Conservation (phyloP, 2,329 filamentous ascomycete species). For the Botryosphaeria dothidea region DNA sequence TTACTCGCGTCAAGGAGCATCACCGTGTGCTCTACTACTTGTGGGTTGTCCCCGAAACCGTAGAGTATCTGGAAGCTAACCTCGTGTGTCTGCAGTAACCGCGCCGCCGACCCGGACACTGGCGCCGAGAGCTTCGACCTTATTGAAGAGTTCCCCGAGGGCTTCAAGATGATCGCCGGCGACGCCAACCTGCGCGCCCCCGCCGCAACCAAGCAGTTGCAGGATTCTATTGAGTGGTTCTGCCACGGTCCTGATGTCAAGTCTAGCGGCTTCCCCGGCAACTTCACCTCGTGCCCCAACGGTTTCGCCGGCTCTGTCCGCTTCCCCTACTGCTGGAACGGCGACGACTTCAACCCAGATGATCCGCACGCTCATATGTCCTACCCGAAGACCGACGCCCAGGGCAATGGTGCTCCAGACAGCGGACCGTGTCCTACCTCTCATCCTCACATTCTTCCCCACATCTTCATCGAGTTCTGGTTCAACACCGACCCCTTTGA, state of each 20-base stretch:
- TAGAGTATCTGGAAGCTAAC: background rate
- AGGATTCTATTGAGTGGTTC: slow-evolving; percentile 27
- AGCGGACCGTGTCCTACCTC: slow-evolving; percentile 35
- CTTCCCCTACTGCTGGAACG: slow-evolving; percentile 42
- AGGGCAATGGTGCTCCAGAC: slow-evolving; percentile 34
- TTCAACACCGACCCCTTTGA: slow-evolving; percentile 38
- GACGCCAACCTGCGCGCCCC: slow-evolving; percentile 31
- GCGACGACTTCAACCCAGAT: slow-evolving; percentile 32
- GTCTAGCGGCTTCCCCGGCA: slow-evolving; percentile 34
- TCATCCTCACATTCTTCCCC: slow-evolving; percentile 35
- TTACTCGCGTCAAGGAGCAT: slow-evolving; percentile 37
- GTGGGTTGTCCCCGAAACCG: background rate
- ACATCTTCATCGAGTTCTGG: slow-evolving; percentile 43
- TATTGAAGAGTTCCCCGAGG: slow-evolving; percentile 37
- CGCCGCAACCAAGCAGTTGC: slow-evolving; percentile 26
- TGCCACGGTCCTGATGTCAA: slow-evolving; percentile 19
- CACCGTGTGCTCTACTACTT: slow-evolving; percentile 39
- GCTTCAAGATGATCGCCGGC: slow-evolving; percentile 40
- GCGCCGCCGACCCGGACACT: slow-evolving; percentile 28
- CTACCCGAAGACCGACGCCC: slow-evolving; percentile 35
- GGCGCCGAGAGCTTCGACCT: slow-evolving; percentile 31
- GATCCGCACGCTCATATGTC: slow-evolving; percentile 40
- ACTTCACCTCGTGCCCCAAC: slow-evolving; percentile 38
- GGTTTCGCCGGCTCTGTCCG: slow-evolving; percentile 37
- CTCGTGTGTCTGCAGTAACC: slow-evolving; percentile 12